Evolutionary conservation across 2,329 filamentous ascomycete species (phyloP).

Genomic region (Leptographium galeiforme): DNA sequence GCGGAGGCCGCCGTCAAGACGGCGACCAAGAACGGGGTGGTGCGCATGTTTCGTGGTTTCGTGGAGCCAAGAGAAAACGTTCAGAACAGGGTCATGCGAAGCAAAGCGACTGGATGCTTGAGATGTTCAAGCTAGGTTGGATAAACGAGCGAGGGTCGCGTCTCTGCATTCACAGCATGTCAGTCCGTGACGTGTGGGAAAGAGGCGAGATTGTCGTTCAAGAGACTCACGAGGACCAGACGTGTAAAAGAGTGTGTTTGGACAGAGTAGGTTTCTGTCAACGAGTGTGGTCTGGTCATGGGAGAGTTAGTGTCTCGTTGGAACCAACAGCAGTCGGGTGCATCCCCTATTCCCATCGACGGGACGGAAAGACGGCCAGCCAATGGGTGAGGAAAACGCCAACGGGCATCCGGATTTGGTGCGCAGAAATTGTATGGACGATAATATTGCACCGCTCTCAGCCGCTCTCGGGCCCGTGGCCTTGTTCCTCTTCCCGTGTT

Average conservation of each 20-base stretch:
- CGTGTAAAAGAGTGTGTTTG: constrained; percentile 45
- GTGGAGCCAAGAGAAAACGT: not conserved
- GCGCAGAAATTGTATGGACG: too few species aligned
- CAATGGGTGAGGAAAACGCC: not conserved
- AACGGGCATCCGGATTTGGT: not conserved
- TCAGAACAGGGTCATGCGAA: not conserved
- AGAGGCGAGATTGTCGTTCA: not conserved
- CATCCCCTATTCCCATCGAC: not conserved
- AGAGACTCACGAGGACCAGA: constrained; percentile 32
- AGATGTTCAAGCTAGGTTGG: constrained; percentile 4
- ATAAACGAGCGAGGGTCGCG: not conserved
- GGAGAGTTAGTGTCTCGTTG: constrained; percentile 12
- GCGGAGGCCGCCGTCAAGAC: constrained; percentile 34
- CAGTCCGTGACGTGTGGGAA: not conserved
- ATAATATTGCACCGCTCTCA: too few species aligned
- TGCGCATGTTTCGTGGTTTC: constrained; percentile 27
- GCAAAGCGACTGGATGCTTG: constrained; percentile 7
- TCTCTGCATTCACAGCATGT: not conserved
- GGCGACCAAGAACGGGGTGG: constrained; percentile 33
- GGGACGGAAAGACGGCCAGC: not conserved
- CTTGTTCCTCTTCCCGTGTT: not conserved
- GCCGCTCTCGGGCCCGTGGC: too few species aligned
- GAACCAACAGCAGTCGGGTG: constrained; percentile 2
- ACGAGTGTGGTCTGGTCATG: constrained; percentile 29
- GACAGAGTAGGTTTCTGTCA: constrained; percentile 29